Percentiles rank a stretch among this genome's conserved stretches.
These are phyloP conservation scores for Globisporangium irregulare DNA, from an alignment of 352 stramenopile genomes.

Conservation along the genomic window DNA sequence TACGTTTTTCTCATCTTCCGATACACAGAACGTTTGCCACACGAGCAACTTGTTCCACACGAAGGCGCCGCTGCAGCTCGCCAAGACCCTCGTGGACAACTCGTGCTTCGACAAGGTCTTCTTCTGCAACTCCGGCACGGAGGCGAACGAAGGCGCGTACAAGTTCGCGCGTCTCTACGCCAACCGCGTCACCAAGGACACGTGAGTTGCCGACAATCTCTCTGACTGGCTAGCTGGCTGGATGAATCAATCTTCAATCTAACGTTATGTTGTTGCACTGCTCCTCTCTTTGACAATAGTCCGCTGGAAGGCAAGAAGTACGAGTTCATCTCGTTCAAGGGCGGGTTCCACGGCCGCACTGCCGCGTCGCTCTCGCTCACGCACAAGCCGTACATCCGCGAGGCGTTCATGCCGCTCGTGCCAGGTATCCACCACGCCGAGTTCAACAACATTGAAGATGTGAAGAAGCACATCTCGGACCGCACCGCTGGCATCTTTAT, in stretches of 20 bases:
- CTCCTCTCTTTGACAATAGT: conserved; percentile 17
- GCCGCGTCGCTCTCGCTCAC: conserved; percentile 74
- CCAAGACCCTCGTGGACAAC: conserved; percentile 94
- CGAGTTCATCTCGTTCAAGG: conserved; percentile 87
- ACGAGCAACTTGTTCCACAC: conserved; percentile 98
- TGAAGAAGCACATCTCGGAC: conserved; percentile 70
- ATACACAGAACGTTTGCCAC: conserved; percentile 91
- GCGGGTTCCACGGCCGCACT: conserved; percentile 83
- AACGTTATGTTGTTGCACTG: not conserved
- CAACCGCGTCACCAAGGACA: conserved; percentile 60
- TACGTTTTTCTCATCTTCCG: conserved; percentile 38
- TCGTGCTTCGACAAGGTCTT: conserved; percentile 97
- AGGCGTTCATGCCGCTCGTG: conserved; percentile 81
- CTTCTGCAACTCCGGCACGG: conserved; percentile 96
- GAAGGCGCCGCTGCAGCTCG: conserved; percentile 90
- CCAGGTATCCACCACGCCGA: conserved; percentile 69
- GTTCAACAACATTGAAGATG: conserved; percentile 83
- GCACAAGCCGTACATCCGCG: conserved; percentile 87
- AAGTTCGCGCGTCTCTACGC: conserved; percentile 86
- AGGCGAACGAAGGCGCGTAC: conserved; percentile 87
- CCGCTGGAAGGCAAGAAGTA: conserved; percentile 72
- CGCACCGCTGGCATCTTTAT: conserved; percentile 78
- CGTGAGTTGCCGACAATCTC: conserved; percentile 32
- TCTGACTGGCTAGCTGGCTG: not conserved
- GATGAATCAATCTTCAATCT: not conserved